Evolutionary conservation across 768 basidiomycete species (phyloP).

Genomic region (Porpolomopsis calyptriformis): DNA sequence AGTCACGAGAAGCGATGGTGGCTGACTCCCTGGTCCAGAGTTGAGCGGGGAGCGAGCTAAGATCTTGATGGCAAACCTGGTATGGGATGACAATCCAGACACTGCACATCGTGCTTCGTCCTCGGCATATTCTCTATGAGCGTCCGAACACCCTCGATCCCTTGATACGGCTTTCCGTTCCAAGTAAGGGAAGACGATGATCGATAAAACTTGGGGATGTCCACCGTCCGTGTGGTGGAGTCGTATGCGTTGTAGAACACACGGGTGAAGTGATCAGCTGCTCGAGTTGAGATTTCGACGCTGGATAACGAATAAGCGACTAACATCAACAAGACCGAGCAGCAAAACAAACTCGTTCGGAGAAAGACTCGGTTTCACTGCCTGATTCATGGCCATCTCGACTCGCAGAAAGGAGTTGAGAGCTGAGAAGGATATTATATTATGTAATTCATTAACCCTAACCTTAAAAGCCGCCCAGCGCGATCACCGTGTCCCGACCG

Average conservation of each 20-base stretch:
- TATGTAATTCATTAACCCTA: conserved; percentile 34
- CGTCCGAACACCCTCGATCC: conserved; percentile 54
- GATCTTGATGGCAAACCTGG: conserved; percentile 40
- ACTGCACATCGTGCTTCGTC: conserved; percentile 78
- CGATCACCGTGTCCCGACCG: not conserved
- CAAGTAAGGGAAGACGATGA: conserved; percentile 66
- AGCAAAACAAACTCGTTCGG: conserved; percentile 43
- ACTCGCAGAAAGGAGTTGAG: conserved; percentile 74
- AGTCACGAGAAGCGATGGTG: conserved; percentile 67
- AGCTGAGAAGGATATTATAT: too few species aligned
- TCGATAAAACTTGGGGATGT: conserved; percentile 76
- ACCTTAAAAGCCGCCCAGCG: not conserved
- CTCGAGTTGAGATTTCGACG: conserved; percentile 76
- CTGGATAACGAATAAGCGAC: conserved; percentile 30
- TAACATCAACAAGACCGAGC: conserved; percentile 10
- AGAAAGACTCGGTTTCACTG: conserved; percentile 31
- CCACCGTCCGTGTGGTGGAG: conserved; percentile 61
- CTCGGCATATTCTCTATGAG: conserved; percentile 64
- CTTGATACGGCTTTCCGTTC: conserved; percentile 78
- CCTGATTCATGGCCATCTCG: not conserved
- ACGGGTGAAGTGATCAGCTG: conserved; percentile 74
- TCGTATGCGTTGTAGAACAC: conserved; percentile 79
- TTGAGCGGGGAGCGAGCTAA: conserved; percentile 5
- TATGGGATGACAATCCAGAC: conserved; percentile 84
- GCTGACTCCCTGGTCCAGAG: conserved; percentile 47